A percentile compares a stretch with the other conserved stretches of the same genome.
Conservation (phyloP, 2,329 filamentous ascomycete genomes). For the Mycogone perniciosa region DNA sequence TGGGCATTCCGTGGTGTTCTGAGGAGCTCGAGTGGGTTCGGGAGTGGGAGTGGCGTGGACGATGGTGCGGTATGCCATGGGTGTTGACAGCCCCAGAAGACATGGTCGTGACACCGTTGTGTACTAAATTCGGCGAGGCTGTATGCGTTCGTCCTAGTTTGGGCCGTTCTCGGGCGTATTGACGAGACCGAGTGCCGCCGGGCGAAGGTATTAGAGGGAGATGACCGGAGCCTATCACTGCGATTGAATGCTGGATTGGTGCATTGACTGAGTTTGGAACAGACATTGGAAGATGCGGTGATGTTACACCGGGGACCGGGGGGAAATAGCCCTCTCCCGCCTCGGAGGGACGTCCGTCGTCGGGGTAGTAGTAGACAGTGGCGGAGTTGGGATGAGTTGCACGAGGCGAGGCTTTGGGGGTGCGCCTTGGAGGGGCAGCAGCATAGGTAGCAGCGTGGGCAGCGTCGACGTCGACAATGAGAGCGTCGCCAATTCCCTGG, state of each 20-base stretch:
- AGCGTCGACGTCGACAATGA: conserved; percentile 69
- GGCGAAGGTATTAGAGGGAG: conserved; percentile 77
- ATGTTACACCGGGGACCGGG: conserved; percentile 47
- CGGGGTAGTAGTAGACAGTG: conserved; percentile 48
- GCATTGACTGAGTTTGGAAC: conserved; percentile 31
- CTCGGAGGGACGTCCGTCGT: conserved; percentile 61
- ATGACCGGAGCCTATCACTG: conserved; percentile 74
- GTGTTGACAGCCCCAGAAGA: conserved; percentile 26
- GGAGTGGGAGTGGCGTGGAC: conserved; percentile 40
- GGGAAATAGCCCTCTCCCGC: conserved; percentile 78
- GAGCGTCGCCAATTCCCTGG: conserved; percentile 80
- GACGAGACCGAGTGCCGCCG: conserved; percentile 50
- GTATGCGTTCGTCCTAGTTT: conserved; percentile 67
- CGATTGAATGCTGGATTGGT: conserved; percentile 57
- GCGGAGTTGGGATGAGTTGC: conserved; percentile 35
- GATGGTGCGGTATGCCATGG: conserved; percentile 29
- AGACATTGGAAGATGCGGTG: conserved; percentile 35
- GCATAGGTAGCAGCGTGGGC: too few species aligned
- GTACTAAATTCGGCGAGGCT: conserved; percentile 63
- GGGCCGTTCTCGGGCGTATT: conserved; percentile 47
- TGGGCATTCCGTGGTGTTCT: conserved; percentile 42
- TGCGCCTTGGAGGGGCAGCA: conserved; percentile 52
- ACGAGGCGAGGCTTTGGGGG: conserved; percentile 74
- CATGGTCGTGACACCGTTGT: conserved; percentile 39
- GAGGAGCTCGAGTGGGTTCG: conserved; percentile 54